Evolutionary conservation across 495 filamentous ascomycete species (phyloP).

Genomic region (Penicillium ochrochloron): DNA sequence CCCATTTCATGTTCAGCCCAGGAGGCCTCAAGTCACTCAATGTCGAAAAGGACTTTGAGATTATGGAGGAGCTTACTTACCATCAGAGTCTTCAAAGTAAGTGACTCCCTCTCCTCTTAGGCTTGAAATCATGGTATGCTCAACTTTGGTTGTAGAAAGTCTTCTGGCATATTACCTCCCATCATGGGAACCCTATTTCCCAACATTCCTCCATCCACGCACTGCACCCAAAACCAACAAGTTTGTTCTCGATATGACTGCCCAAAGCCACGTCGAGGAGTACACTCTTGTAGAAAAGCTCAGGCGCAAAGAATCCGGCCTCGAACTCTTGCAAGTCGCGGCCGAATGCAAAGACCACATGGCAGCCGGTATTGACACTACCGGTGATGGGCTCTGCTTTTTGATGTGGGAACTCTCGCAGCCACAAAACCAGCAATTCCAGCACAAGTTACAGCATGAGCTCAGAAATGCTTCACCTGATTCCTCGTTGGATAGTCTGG

Average conservation of each 20-base stretch:
- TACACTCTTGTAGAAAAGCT: constrained; percentile 42
- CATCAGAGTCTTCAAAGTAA: constrained; percentile 66
- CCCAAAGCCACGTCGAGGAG: constrained; percentile 28
- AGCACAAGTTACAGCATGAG: constrained; percentile 54
- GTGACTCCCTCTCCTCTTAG: constrained; percentile 9
- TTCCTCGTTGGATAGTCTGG: constrained; percentile 52
- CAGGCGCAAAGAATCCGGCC: constrained; percentile 34
- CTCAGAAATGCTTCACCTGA: constrained; percentile 32
- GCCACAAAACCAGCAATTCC: constrained; percentile 48
- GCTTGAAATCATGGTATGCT: constrained; percentile 33
- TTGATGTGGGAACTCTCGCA: constrained; percentile 70
- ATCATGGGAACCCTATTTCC: constrained; percentile 32
- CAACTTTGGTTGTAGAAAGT: constrained; percentile 34
- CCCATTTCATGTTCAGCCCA: constrained; percentile 67
- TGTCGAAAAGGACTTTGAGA: constrained; percentile 52
- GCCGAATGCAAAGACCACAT: constrained; percentile 55
- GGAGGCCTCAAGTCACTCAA: constrained; percentile 61
- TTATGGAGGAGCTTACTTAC: constrained; percentile 69
- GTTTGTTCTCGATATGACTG: constrained; percentile 34
- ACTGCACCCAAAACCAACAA: constrained; percentile 37
- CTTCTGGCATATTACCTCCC: constrained; percentile 39
- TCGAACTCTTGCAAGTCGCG: constrained; percentile 36
- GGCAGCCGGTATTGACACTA: constrained; percentile 70
- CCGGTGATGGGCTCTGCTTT: constrained; percentile 66
- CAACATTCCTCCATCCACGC: constrained; percentile 32